Base-by-base conservation (phyloP, 495 filamentous ascomycete species). In the Lepraria neglecta region DNA sequence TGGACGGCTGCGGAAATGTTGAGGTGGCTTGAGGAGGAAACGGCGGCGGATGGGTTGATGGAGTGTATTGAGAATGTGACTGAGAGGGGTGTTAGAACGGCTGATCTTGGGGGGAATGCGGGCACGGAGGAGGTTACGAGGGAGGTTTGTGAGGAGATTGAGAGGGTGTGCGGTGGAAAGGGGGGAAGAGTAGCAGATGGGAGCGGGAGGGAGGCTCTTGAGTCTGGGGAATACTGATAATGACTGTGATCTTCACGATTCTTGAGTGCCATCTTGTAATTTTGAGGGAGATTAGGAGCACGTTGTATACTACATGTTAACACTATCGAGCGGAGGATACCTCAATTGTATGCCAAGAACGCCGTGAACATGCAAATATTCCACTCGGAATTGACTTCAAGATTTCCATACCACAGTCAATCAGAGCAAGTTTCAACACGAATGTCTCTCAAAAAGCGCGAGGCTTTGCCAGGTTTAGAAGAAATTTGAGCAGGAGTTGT, bases 1-100 rank as follows among this genome's bases (percentile, higher is more conserved):
- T 87, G 85, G 85, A 84, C 81, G 4, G 83, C 79, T 6, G 80
- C 81, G 1, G 84, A 87, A 69, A 89, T 88, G 86, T 74, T 88
- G 44, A 73, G 72, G 7, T 88, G 84, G 85, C 63, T 89, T 35
- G 84, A 84, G 3, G 75, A 84, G 66, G 74, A 77, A 56, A 72
- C 74, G 9, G 84, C 82, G 6, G 77, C 80, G 0, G 75, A 78
- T 67, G 69, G 73, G 62, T 72, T 89, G 62, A 76, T 88, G 74
- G 70, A 76, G 42, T 75, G 74, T 45, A 79, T 89, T 10, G 83
- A 87, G 71, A 80, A 79, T 60, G 84, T 87, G 27, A 79, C 76
- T 45, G 84, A 82, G 62, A 67, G 66, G 28, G 81, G 82, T 0
- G 70, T 84, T n/a, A 75, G 77, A 42, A 87, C 85, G n/a, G 73